Base-by-base conservation (phyloP, 1,139 yeast species). In the Yamadazyma blattariae region DNA sequence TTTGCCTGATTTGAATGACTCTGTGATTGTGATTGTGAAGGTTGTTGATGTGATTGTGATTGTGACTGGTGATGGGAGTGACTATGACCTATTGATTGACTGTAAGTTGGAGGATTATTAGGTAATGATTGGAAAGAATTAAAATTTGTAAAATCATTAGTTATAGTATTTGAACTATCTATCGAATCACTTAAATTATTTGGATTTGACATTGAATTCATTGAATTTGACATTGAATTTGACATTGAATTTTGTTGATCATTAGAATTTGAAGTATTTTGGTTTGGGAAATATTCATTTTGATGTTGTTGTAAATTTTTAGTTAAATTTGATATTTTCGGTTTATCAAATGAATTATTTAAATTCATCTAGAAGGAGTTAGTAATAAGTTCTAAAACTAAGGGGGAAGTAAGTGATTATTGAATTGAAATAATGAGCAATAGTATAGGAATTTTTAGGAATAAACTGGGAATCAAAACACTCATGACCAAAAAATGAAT, bases 241-340 rank as follows among this genome's bases (percentile, higher is more conserved):
- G 14, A n/a, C 11, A 21, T 10, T 21, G 24, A 21, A 21, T 21
- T 21, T 5, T 11, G 9, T 21, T 10, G 11, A 10, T 11, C 9
- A 21, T 21, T 7, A 21, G 5, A 10, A 21, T 12, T 21, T 11
- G 24, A 10, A 21, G 24, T 11, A 21, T 21, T 21, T 4, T n/a
- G 23, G 19, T 9, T n/a, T 6, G 20, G 31, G 18, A 10, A 29
- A 8, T 29, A 21, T 18, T 29, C 31, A 13, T 29, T 26, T 13
- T 30, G 32, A 18, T 35, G 39, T 32, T 35, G 38, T 45, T 63
- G 50, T 39, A 65, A 53, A 38, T 62, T 67, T 39, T 57, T 64
- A 32, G 74, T 68, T 36, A 68, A 51, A 45, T 68, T 68, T 25
- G 74, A 67, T 6, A 46, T 31, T 30, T 42, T 44, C 8, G 48